Conservation (phyloP, 257 asterid species). For the Ocimum tenuiflorum region DNA sequence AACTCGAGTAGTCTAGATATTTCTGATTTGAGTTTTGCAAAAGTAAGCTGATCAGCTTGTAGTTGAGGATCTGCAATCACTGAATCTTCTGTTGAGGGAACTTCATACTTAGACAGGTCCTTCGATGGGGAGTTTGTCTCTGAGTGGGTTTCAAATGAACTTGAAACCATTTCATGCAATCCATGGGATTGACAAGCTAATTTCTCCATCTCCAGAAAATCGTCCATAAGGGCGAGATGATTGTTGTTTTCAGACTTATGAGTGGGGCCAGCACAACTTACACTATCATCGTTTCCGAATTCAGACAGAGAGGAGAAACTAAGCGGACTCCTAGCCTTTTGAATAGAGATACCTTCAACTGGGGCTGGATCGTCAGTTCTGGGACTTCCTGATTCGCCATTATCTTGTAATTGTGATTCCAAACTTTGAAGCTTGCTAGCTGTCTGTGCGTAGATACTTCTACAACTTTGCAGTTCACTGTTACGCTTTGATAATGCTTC, state of each 20-base stretch:
- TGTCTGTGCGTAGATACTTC: slow-evolving; percentile 62
- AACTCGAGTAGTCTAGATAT: slow-evolving; percentile 52
- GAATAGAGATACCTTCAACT: slow-evolving; percentile 34
- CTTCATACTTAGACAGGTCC: slow-evolving; percentile 23
- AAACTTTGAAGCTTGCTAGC: slow-evolving; percentile 66
- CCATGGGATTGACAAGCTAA: slow-evolving; percentile 54
- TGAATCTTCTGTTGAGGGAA: slow-evolving; percentile 19
- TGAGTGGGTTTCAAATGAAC: slow-evolving; percentile 20
- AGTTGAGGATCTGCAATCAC: slow-evolving; percentile 26
- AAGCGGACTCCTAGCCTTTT: slow-evolving; percentile 41
- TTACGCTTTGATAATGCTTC: slow-evolving; percentile 85
- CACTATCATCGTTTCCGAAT: slow-evolving; percentile 64
- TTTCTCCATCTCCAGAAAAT: slow-evolving; percentile 98
- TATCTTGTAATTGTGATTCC: slow-evolving; percentile 50
- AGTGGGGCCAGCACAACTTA: slow-evolving; percentile 57
- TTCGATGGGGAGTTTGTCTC: slow-evolving; percentile 24
- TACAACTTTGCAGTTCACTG: slow-evolving; percentile 63
- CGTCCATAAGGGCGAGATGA: slow-evolving; percentile 81
- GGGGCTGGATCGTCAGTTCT: slow-evolving; percentile 26
- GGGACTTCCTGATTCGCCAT: slow-evolving; percentile 40
- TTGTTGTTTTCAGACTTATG: slow-evolving; percentile 47
- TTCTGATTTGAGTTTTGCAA: slow-evolving; percentile 46
- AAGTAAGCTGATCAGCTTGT: slow-evolving; percentile 27
- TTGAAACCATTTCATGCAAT: slow-evolving; percentile 39
- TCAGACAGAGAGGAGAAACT: slow-evolving; percentile 66